Conservation (phyloP, 2,329 filamentous ascomycete species). For the Amauroascus verrucosus region DNA sequence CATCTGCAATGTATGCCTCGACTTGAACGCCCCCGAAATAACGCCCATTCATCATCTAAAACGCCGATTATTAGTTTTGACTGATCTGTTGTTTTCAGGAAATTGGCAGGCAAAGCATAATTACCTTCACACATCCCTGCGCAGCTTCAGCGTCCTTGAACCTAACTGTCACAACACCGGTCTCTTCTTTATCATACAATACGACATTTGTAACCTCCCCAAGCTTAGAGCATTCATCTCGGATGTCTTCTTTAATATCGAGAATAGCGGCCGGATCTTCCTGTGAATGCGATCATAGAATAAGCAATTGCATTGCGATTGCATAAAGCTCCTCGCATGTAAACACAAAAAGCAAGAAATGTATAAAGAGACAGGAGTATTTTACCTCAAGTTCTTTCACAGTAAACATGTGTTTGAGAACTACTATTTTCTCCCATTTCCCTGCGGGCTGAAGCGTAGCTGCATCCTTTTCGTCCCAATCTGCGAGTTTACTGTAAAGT, state of each 20-base stretch:
- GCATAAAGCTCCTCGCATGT: neutral
- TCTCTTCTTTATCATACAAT: constrained; percentile 74
- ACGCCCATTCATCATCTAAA: constrained; percentile 63
- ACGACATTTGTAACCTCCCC: constrained; percentile 85
- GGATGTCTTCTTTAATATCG: constrained; percentile 90
- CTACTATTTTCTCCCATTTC: constrained; percentile 67
- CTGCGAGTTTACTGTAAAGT: constrained; percentile 65
- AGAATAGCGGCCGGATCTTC: constrained; percentile 73
- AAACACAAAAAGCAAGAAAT: neutral
- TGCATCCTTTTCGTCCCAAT: constrained; percentile 80
- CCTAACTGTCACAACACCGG: constrained; percentile 75
- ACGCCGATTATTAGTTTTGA: no score
- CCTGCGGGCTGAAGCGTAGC: constrained; percentile 47
- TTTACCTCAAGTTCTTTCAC: constrained; percentile 60
- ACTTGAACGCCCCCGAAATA: constrained; percentile 64
- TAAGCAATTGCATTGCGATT: neutral
- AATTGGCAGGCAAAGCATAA: neutral
- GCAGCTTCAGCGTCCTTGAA: constrained; percentile 66
- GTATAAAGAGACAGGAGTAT: neutral
- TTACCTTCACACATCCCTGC: constrained; percentile 54
- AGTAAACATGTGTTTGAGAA: constrained; percentile 90
- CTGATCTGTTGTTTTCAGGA: no score
- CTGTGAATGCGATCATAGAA: constrained; percentile 17
- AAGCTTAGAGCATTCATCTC: constrained; percentile 77
- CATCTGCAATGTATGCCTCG: constrained; percentile 59